Base-by-base conservation (phyloP, 2,329 filamentous ascomycete genomes). In the Ophidiomyces ophidiicola region DNA sequence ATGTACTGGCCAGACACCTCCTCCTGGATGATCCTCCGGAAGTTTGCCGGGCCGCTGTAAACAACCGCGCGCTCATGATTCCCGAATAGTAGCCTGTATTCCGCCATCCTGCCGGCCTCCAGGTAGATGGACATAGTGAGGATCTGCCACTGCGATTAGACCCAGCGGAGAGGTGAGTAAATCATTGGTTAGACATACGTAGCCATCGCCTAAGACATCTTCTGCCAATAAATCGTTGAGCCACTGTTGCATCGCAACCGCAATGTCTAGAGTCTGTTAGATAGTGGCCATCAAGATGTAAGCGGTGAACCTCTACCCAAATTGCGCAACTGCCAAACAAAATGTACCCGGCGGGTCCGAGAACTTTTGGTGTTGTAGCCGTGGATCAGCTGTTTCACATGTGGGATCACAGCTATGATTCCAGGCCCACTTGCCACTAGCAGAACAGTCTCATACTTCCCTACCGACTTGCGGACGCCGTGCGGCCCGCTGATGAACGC, bases 381-480 rank as follows among this genome's bases (percentile, higher is more conserved):
- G 28, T 55, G 36, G 28, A 61, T 49, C 1, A 59, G 43, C 42
- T 57, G 30, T 35, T 53, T 56, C 6, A 59, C 29, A 43, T 58
- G 56, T n/a, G 48, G 49, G 33, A 59, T 35, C 17, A 52, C 43
- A 19, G 46, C 47, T 18, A 46, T 46, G 19, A 60, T 56, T 3
- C 55, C 48, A 25, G 53, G 55, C 18, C 50, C 49, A 38, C 44
- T 57, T 10, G 55, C 50, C n/a, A 60, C 43, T 40, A 59, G 50
- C 6, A 60, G 34, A 28, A 59, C 46, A 17, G 36, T 54, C 32
- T 54, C 44, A 43, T 52, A 58, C 14, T 53, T 38, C 2, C 43
- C 41, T 10, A 55, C 46, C 15, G 36, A 36, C 26, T 48, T 36
- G 34, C 43, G 53, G 8, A 24, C 48, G 11, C 55, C 48, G 29